These are phyloP conservation scores for Dactylonectria estremocensis DNA, from an alignment of 2,329 filamentous ascomycete species.

Conservation along the genomic window DNA sequence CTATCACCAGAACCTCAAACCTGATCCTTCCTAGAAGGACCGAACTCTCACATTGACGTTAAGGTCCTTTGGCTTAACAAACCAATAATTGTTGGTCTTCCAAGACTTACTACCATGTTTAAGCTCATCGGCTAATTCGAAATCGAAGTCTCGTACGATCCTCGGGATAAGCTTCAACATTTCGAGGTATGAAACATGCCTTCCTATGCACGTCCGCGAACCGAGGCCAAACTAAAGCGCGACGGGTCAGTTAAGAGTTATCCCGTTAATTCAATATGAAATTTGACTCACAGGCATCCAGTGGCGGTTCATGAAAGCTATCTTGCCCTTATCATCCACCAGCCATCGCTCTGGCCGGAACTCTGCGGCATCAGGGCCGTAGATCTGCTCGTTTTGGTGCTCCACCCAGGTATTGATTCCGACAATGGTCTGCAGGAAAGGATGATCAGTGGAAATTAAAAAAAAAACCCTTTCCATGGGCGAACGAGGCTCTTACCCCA, in stretches of 20 bases:
- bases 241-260: slow-evolving; percentile 1
- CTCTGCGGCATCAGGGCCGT: slow-evolving; percentile 50
- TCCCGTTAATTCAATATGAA: not conserved
- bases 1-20: too few species aligned
- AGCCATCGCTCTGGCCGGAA: slow-evolving; percentile 62
- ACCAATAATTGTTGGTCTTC: slow-evolving; percentile 58
- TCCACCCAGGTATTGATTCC: slow-evolving; percentile 56
- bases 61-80: slow-evolving; percentile 60
- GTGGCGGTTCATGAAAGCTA: slow-evolving; percentile 50
- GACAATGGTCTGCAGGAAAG: slow-evolving; percentile 47
- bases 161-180: slow-evolving; percentile 60
- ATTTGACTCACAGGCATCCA: slow-evolving; percentile 46
- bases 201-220: slow-evolving; percentile 60
- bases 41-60: slow-evolving; percentile 45
- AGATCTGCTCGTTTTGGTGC: slow-evolving; percentile 51
- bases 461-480: not conserved
- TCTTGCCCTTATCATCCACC: slow-evolving; percentile 37
- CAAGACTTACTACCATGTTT: slow-evolving; percentile 39
- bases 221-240: slow-evolving; percentile 56
- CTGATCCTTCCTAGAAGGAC: not conserved
- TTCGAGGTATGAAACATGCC: slow-evolving; percentile 60
- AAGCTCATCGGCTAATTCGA: slow-evolving; percentile 43
- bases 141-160: slow-evolving; percentile 54
- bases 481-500: slow-evolving; percentile 39
- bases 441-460: not conserved